These are phyloP conservation scores for Ordospora colligata DNA, from an alignment of 371 early-diverging fungal genomes.

Conservation along the genomic window DNA sequence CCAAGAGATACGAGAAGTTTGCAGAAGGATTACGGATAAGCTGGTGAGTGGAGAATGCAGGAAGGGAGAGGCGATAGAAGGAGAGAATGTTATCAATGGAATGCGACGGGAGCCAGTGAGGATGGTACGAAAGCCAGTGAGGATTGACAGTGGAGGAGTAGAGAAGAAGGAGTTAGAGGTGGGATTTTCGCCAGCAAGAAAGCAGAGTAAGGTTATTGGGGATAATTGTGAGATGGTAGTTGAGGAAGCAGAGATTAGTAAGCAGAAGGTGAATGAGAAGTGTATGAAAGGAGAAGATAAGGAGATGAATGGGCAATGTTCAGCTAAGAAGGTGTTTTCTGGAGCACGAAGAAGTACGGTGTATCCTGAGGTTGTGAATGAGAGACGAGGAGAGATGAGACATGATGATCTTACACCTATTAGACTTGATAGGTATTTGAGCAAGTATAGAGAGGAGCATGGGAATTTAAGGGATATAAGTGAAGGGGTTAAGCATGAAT, in stretches of 20 bases:
- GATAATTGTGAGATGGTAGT: neutral
- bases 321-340: neutral
- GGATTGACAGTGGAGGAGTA: neutral
- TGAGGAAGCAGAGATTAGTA: neutral
- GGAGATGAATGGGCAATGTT: neutral
- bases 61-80: neutral
- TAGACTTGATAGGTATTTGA: conserved; percentile 34
- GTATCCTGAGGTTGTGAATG: neutral
- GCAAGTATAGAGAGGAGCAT: conserved; percentile 23
- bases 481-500: neutral
- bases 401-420: conserved; percentile 41
- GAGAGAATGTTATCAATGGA: neutral
- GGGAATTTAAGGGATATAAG: neutral
- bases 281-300: neutral
- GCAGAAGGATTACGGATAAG: conserved; percentile 2
- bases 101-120: neutral
- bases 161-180: neutral
- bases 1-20: conserved; percentile 28
- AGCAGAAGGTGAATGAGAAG: neutral
- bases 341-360: neutral
- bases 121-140: neutral
- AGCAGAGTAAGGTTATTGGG: neutral
- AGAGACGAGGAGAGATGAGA: neutral
- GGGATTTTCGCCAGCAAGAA: neutral
- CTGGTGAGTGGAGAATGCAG: neutral